Base-by-base conservation (phyloP, 495 filamentous ascomycete species). In the Daldinia vernicosa region DNA sequence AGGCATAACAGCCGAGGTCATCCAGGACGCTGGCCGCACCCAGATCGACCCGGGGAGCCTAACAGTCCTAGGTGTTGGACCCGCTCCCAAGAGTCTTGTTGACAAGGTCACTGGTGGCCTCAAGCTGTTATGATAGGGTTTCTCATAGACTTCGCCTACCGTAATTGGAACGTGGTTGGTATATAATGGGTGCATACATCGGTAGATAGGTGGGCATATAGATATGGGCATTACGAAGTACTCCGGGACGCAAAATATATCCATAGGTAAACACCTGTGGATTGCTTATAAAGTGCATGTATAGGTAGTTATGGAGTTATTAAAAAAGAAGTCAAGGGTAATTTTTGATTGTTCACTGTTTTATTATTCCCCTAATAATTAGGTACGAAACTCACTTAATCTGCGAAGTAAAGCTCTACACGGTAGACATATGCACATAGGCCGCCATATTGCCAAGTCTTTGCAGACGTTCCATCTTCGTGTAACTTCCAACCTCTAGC, bases 21-120 rank as follows among this genome's bases (percentile, higher is more conserved):
- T 99, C 55, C 88, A 91, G 73, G 95, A 99, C 85, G 95, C 95
- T n/a, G 95, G 95, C 27, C 86, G 95, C 62, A 99, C 95, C 32
- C 96, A 98, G 88, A 97, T 99, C 80, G 94, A 90, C n/a, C 87
- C 88, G 45, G 94, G 96, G 17, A 96, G 92, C 75, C 85, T 90
- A 75, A 99, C 95, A 4, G 95, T 98, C 33, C 83, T 98, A 40
- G 95, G 96, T 4, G 85, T 99, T 66, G 92, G 92, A 0, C 89
- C 97, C 39, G 95, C 90, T 6, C 96, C 95, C 19, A 94, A 92
- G 85, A 91, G 90, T 70, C 81, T 94, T 55, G 88, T 99, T 17
- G 91, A 99, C 81, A 77, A 88, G 70, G 91, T 99, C 55, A 97
- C 95, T 5, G 93, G 95, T 4, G 83, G 88, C 65, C 82, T 99